Evolutionary conservation across 2,329 filamentous ascomycete species (phyloP).

Genomic region (Thielaviopsis populi): DNA sequence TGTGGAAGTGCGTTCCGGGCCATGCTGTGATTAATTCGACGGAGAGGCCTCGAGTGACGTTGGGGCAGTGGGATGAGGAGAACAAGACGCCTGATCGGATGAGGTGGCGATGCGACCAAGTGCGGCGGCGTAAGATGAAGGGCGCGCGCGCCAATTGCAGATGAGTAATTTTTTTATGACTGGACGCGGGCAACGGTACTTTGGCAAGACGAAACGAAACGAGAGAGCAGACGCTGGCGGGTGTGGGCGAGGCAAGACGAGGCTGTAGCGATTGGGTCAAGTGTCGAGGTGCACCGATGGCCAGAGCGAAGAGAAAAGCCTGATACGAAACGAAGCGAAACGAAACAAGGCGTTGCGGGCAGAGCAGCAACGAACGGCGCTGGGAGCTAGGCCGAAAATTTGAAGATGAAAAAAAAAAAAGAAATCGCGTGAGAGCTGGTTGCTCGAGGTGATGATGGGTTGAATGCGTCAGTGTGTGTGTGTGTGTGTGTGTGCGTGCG

Average conservation of each 20-base stretch:
- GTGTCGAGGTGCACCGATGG: neutral
- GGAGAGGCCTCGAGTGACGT: neutral
- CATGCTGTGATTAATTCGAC: neutral
- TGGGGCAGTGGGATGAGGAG: too few relatives aligned
- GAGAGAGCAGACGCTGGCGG: neutral
- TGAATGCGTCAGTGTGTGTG: too few relatives aligned
- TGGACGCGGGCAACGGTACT: neutral
- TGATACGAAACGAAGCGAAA: neutral
- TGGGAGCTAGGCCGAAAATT: neutral
- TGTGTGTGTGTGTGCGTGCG: too few relatives aligned
- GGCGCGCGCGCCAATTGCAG: neutral
- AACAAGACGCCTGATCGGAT: neutral
- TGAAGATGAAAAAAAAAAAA: neutral
- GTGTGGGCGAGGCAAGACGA: neutral
- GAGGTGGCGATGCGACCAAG: neutral
- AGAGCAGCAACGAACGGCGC: neutral
- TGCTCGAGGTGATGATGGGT: neutral
- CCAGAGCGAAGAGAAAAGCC: neutral
- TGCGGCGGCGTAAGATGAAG: neutral
- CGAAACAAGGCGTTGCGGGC: neutral
- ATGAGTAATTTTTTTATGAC: neutral
- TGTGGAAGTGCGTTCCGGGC: neutral
- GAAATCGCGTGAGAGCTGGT: neutral
- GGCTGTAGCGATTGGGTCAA: neutral
- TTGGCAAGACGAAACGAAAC: neutral